Base-by-base conservation (phyloP, 2,329 filamentous ascomycete genomes). In the Trichoderma brevicompactum region DNA sequence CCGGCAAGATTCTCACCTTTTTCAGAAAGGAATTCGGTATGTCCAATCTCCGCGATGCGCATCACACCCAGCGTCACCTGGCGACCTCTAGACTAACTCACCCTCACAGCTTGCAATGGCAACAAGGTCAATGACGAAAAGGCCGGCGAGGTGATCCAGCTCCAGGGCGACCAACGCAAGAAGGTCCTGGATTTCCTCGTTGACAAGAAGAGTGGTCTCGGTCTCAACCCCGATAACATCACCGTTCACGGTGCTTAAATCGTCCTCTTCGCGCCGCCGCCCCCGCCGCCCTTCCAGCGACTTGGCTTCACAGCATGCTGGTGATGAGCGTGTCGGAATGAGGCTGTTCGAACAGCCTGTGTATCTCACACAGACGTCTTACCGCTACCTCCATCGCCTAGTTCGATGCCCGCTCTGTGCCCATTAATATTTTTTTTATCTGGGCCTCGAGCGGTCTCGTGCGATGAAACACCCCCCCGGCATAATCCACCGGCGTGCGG, bases 1-100 rank as follows among this genome's bases (percentile, higher is more conserved):
- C 95, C 83, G 98, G 97, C 89, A 97, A 97, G 85, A 97, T 99
- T 80, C 89, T 99, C 77, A 97, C 97, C 86, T 94, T 96, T 82
- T 97, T 98, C 86, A 98, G 98, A 90, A 98, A 98, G 89, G 95
- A 97, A 80, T 98, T 98, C 78, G 91, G 90, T 93, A 86, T 69
- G 88, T 75, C 19, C 7, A 32, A 7, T 43, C n/a, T 32, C 10
- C 8, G 8, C n/a, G n/a, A 7, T 34, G 6, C 34, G 6, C 1
- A 58, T 44, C 46, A 32, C 13, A 4, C 38, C 34, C 13, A 28
- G 3, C 7, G 8, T 32, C 3, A 6, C 41, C 1, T 40, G 12
- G 34, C 19, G 5, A 19, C 15, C 3, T 32, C 19, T 2, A 48
- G 40, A 32, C 49, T 63, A 15, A 65, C 46, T 19, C 34, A 2